A percentile compares a stretch with the other conserved stretches of the same genome.
These are phyloP conservation scores for Quercus tomentella DNA, from an alignment of 331 rosid species.

Conservation along the genomic window DNA sequence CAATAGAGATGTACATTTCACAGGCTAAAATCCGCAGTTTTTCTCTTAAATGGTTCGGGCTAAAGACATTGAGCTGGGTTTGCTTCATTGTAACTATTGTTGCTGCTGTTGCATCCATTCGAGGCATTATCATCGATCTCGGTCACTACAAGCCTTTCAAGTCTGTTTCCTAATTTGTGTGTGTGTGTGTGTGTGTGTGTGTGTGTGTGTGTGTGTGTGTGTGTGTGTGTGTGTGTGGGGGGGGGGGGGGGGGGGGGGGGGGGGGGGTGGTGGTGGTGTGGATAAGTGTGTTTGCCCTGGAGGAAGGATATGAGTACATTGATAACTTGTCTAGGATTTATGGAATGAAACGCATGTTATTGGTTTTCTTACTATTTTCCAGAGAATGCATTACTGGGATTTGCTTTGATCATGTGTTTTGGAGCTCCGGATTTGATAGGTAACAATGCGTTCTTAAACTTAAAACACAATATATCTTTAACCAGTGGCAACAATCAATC, in stretches of 20 bases:
- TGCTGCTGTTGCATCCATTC: conserved; percentile 45
- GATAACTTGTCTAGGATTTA: background rate
- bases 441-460: too few species aligned
- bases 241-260: too few species aligned
- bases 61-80: conserved; percentile 21
- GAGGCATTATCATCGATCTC: conserved; percentile 27
- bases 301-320: too few species aligned
- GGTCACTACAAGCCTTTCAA: conserved; percentile 30
- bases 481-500: too few species aligned
- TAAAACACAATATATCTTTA: too few species aligned
- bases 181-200: background rate
- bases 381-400: background rate
- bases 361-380: background rate
- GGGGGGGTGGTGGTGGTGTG: too few species aligned
- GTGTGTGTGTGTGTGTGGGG: background rate
- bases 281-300: background rate
- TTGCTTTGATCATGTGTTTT: background rate
- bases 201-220: background rate
- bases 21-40: conserved; percentile 29
- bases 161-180: background rate
- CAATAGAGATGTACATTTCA: conserved; percentile 42
- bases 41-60: conserved; percentile 32
- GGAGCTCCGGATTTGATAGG: background rate
- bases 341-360: background rate
- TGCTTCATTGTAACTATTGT: conserved; percentile 36